phyloP scores from a whole-genome alignment of 2,329 filamentous ascomycete species.

The Purpureocillium takamizusanense region DNA sequence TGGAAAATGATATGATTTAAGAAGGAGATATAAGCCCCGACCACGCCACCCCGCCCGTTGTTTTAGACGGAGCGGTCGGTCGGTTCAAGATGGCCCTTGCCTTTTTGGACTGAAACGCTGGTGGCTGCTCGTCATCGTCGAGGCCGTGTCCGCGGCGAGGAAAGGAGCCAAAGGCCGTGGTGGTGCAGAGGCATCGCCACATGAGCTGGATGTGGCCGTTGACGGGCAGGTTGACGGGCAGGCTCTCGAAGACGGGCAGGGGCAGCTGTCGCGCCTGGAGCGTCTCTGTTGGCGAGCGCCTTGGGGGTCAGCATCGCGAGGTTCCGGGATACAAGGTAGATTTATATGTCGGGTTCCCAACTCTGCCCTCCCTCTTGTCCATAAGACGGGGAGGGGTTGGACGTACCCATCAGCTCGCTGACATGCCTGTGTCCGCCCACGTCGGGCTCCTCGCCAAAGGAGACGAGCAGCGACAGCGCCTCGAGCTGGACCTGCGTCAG shows the following conservation, averaged over 20 bases:
- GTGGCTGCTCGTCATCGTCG: constrained; percentile 14
- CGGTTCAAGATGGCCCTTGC: constrained; percentile 11
- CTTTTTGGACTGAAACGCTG: constrained; percentile 38
- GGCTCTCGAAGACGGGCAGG: not conserved
- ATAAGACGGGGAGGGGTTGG: not conserved
- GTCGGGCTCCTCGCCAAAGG: constrained; percentile 17
- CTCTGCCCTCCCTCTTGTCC: too few relatives aligned
- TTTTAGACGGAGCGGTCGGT: too few relatives aligned
- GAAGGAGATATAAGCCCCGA: too few relatives aligned
- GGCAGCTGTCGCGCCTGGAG: too few relatives aligned
- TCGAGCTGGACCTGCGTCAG: constrained; percentile 27
- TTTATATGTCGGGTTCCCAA: too few relatives aligned
- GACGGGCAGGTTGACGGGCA: constrained; percentile 10
- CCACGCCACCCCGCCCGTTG: too few relatives aligned
- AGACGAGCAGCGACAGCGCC: constrained; percentile 30
- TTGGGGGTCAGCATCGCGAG: too few relatives aligned
- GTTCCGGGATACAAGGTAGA: too few relatives aligned
- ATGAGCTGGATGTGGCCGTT: constrained; percentile 11
- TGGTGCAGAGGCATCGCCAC: constrained; percentile 16
- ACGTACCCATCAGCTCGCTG: constrained; percentile 17
- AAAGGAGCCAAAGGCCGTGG: constrained; percentile 14
- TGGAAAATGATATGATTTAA: too few relatives aligned
- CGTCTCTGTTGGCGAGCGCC: too few relatives aligned
- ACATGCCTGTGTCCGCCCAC: constrained; percentile 18
- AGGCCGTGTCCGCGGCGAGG: constrained; percentile 24